These are phyloP conservation scores for Geotrichum histeridarum DNA, from an alignment of 1,139 yeast species.

Conservation along the genomic window DNA sequence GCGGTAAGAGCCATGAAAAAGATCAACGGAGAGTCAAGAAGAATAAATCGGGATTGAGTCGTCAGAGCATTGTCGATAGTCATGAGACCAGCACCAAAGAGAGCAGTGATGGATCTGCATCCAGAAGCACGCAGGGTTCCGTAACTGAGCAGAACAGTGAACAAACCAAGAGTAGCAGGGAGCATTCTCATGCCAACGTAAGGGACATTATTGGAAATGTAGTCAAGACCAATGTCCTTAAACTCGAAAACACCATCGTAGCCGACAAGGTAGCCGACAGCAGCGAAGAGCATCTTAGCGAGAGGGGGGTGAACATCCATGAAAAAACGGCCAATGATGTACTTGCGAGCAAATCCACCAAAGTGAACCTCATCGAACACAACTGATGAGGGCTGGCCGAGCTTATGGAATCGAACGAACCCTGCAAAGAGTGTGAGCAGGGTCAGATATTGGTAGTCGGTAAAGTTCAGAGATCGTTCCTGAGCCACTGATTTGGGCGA, in stretches of 20 bases:
- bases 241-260: slow-evolving; percentile 89
- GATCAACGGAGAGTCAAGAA: slow-evolving; percentile 84
- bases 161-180: slow-evolving; percentile 78
- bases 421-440: slow-evolving; percentile 51
- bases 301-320: slow-evolving; percentile 98
- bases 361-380: slow-evolving; percentile 86
- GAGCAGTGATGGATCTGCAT: slow-evolving; percentile 70
- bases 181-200: slow-evolving; percentile 79
- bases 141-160: slow-evolving; percentile 70
- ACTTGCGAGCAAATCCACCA: slow-evolving; percentile 63
- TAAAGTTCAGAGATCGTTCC: slow-evolving; percentile 30
- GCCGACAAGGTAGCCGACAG: slow-evolving; percentile 82
- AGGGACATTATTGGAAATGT: slow-evolving; percentile 56
- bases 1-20: slow-evolving; percentile 86
- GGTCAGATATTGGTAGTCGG: slow-evolving; percentile 39
- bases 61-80: slow-evolving; percentile 79
- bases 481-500: slow-evolving; percentile 42
- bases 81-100: slow-evolving; percentile 60
- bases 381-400: slow-evolving; percentile 68
- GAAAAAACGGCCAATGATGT: slow-evolving; percentile 63
- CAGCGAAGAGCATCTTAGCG: slow-evolving; percentile 87
- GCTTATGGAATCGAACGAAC: slow-evolving; percentile 54
- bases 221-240: slow-evolving; percentile 83
- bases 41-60: slow-evolving; percentile 84
- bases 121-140: slow-evolving; percentile 84